Conservation (phyloP, 352 stramenopile genomes). For the Phytophthora citrophthora region DNA sequence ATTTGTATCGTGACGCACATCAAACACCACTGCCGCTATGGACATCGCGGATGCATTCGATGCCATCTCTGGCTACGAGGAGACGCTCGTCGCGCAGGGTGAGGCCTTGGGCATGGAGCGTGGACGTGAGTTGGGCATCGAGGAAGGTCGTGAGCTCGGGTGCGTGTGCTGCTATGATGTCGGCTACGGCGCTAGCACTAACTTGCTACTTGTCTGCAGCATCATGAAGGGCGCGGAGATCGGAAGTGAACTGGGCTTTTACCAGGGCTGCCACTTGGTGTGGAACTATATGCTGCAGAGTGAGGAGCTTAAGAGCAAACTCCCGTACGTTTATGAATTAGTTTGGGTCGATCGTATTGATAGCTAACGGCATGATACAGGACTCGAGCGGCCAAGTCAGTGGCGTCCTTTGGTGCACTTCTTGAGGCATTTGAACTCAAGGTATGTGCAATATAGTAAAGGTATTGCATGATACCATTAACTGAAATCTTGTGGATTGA, state of each 20-base stretch:
- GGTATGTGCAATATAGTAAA: constrained; percentile 34
- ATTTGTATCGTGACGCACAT: constrained; percentile 13
- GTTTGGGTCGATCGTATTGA: background rate
- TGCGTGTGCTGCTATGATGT: constrained; percentile 33
- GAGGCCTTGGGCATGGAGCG: constrained; percentile 64
- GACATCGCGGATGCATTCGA: constrained; percentile 80
- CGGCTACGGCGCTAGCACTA: background rate
- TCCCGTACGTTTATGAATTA: constrained; percentile 38
- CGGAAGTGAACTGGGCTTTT: constrained; percentile 84
- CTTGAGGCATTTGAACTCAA: constrained; percentile 70
- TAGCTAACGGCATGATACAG: constrained; percentile 18
- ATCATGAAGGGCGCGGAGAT: constrained; percentile 84
- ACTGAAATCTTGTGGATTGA: constrained; percentile 3
- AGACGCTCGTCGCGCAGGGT: constrained; percentile 70
- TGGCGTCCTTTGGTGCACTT: constrained; percentile 58
- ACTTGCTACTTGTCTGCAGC: constrained; percentile 33
- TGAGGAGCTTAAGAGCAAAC: constrained; percentile 40
- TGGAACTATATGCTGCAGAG: constrained; percentile 67
- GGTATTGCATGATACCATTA: background rate
- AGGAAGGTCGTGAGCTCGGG: constrained; percentile 80
- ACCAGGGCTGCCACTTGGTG: constrained; percentile 76
- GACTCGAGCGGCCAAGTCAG: constrained; percentile 61
- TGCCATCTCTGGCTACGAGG: constrained; percentile 74
- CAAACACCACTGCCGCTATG: constrained; percentile 35
- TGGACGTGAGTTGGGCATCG: constrained; percentile 63